Conservation (phyloP, 2,329 filamentous ascomycete species). For the Colletotrichum sp. region DNA sequence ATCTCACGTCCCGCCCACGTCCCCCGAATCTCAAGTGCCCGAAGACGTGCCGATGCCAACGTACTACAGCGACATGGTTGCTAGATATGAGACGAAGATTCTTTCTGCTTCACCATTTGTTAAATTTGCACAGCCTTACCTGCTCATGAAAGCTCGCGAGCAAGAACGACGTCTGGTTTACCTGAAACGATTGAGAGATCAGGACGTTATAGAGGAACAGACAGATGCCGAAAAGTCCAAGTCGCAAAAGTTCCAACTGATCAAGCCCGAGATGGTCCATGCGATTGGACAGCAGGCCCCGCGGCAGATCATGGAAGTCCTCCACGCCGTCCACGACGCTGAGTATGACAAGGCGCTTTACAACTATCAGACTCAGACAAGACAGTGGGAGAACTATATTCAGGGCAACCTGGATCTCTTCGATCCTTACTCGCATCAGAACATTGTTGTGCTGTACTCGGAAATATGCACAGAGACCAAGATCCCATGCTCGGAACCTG, state of each 20-base stretch:
- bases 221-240: conserved; percentile 65
- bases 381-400: conserved; percentile 95
- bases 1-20: conserved; percentile 42
- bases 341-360: conserved; percentile 96
- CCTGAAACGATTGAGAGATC: conserved; percentile 81
- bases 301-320: conserved; percentile 86
- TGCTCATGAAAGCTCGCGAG: conserved; percentile 89
- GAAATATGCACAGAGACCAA: conserved; percentile 93
- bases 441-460: conserved; percentile 93
- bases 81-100: conserved; percentile 91
- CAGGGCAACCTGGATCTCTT: conserved; percentile 88
- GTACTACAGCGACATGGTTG: conserved; percentile 94
- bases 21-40: conserved; percentile 64
- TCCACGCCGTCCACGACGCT: conserved; percentile 93
- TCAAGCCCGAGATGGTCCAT: conserved; percentile 95
- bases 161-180: conserved; percentile 86
- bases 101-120: conserved; percentile 96
- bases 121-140: conserved; percentile 90
- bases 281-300: conserved; percentile 80
- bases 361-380: conserved; percentile 91
- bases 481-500: conserved; percentile 90
- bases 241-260: conserved; percentile 82
- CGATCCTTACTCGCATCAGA: conserved; percentile 94
- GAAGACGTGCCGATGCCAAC: conserved; percentile 86
- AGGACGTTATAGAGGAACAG: conserved; percentile 65